Percentiles rank a stretch among this genome's conserved stretches.
These are phyloP conservation scores for Dendrobium nobile DNA, from an alignment of 106 monocot genomes.

Conservation along the genomic window DNA sequence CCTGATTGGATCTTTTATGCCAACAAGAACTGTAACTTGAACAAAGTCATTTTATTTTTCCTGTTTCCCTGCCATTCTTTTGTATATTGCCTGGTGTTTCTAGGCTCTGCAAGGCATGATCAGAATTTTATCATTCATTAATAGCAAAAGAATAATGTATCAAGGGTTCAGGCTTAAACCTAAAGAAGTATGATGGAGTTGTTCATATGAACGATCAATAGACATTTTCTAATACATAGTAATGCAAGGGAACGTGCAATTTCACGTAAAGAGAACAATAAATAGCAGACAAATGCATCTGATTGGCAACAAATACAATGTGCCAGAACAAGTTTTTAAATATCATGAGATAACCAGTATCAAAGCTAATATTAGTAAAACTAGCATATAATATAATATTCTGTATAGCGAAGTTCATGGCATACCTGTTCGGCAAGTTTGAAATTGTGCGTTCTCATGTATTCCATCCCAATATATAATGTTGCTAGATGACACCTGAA, in stretches of 20 bases:
- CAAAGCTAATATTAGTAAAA: background rate
- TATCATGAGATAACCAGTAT: background rate
- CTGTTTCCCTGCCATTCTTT: background rate
- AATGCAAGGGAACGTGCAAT: no score
- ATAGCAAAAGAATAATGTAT: background rate
- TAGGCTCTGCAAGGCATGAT: background rate
- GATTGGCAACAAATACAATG: background rate
- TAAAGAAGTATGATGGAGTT: background rate
- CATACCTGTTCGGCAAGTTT: conserved; percentile 95
- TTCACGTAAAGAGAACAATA: no score
- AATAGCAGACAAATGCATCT: background rate
- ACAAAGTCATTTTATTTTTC: background rate
- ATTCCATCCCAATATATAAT: conserved; percentile 96
- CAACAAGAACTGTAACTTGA: background rate
- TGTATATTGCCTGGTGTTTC: background rate
- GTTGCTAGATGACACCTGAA: conserved; percentile 86
- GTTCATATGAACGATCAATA: background rate
- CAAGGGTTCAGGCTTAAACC: background rate
- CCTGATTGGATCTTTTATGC: background rate
- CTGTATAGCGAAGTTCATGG: background rate
- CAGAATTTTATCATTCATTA: background rate
- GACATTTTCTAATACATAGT: background rate
- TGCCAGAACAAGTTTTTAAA: background rate
- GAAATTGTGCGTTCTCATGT: conserved; percentile 90
- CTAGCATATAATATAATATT: background rate